Evolutionary conservation across 1,139 yeast genomes (phyloP), one percentile per base, ranked within the genome.

Genomic region (Hansenula anomala): DNA sequence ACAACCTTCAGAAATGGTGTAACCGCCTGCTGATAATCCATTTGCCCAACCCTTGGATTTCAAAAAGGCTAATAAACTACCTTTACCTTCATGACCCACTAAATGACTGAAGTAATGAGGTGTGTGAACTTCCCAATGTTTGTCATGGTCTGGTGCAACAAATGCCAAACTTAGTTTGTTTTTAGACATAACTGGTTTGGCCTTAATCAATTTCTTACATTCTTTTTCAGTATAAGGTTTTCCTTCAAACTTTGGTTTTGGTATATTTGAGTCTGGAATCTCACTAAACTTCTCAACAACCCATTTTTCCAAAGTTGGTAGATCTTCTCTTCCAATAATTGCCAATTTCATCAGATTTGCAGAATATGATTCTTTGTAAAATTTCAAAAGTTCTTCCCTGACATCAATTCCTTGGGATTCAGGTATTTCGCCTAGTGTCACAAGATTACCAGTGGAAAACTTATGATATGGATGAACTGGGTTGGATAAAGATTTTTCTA

Each of bases 1-100:
- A 42, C 74, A 77, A 4, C 85, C 95, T 37, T 77, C 71, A 35
- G 90, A 81, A 12, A 88, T 74, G 35, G 75, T 75, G 55, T 76
- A 73, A 31, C 78, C 73, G 10, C 96, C 96, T 25, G 92, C 80
- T 26, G 88, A 76, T 38, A 92, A 70, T 14, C 76, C 81, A 46
- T 77, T 83, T 6, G 89, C 95, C 88, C 92, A 87, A 11, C 92
- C 86, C 46, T 73, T 67, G 31, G 67, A 63, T 61, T 89, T 90
- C 47, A 90, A 72, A 48, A 70, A 73, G 39, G 80, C 73, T 28
- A 87, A 68, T 15, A 92, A 61, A 1, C 96, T 87, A 1, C 97
- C 97, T 38, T 79, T 71, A 39, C 88, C 87, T 64, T 92, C 97
- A 59, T 92, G 97, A 26, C 98, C 97, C 40, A 92, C 64, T 41